Base-by-base conservation (phyloP, 768 basidiomycete genomes). In the Floccularia luteovirens region DNA sequence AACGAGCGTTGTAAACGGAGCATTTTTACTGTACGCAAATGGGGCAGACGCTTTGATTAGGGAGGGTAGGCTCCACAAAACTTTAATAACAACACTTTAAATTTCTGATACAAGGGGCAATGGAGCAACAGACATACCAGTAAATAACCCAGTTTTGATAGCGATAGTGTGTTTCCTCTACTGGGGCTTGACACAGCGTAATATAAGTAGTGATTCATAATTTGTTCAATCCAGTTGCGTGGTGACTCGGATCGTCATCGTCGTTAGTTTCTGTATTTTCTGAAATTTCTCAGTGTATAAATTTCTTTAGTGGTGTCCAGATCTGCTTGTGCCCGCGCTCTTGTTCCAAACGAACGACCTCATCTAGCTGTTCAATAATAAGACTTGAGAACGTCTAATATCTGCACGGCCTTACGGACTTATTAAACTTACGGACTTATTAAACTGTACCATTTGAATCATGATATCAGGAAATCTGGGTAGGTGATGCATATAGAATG, bases 181-280 rank as follows among this genome's bases (percentile, higher is more conserved):
- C 67, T 66, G 0, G 83, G 46, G 0, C 63, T 61, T 2, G 55
- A 56, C 2, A 65, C 45, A 1, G 57, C 44, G 11, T 59, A 48
- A 51, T 80, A 76, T 1, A 76, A 1, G 39, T 58, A 1, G 39
- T 58, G 49, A 34, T 64, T 67, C 68, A 76, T 67, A 0, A 69
- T 42, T 27, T 50, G 58, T 52, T 87, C 82, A 23, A 20, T 34
- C 4, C n/a, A 16, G 24, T 6, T 12, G 2, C 64, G 52, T 0
- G 49, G 44, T 49, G 45, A 60, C 84, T 78, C 61, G 85, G 85
- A 60, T 89, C 72, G 51, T 88, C 84, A 39, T 88, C 85, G 14
- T 80, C 80, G 4, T 67, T 64, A 8, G 59, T 59, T 16, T 70
- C 68, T 23, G 60, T 51, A 20, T 59, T 57, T 17, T 72, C 74